phyloP scores from a whole-genome alignment of 2,329 filamentous ascomycete species.

The Botrytis squamosa region DNA sequence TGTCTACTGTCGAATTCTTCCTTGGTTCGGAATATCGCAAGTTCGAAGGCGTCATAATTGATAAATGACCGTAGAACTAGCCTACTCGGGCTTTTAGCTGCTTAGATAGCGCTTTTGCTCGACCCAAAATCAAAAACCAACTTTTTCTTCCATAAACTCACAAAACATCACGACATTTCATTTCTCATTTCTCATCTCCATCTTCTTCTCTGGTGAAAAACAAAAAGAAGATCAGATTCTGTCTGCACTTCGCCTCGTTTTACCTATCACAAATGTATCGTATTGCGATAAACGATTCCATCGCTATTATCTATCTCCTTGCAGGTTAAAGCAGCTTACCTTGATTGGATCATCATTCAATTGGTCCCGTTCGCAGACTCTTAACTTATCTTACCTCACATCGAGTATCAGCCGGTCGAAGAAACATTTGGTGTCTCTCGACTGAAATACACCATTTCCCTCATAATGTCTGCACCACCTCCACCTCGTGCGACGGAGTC shows the following conservation, averaged over 20 bases:
- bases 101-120: neutral
- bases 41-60: neutral
- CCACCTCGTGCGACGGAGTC: conserved; percentile 24
- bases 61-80: neutral
- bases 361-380: neutral
- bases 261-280: conserved; percentile 2
- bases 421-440: neutral
- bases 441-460: neutral
- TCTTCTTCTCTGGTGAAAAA: neutral
- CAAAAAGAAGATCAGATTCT: neutral
- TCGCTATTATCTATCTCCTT: conserved; percentile 11
- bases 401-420: neutral
- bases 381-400: neutral
- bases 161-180: neutral
- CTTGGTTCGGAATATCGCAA: neutral
- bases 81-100: neutral
- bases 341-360: neutral
- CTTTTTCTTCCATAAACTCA: neutral
- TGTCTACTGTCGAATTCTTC: neutral
- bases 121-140: neutral
- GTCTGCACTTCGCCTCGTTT: neutral
- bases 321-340: neutral
- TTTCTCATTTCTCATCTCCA: neutral
- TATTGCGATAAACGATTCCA: conserved; percentile 1
- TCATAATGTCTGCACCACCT: conserved; percentile 30